Conservation (phyloP, 306 rosid species). For the Dicorynia guianensis region DNA sequence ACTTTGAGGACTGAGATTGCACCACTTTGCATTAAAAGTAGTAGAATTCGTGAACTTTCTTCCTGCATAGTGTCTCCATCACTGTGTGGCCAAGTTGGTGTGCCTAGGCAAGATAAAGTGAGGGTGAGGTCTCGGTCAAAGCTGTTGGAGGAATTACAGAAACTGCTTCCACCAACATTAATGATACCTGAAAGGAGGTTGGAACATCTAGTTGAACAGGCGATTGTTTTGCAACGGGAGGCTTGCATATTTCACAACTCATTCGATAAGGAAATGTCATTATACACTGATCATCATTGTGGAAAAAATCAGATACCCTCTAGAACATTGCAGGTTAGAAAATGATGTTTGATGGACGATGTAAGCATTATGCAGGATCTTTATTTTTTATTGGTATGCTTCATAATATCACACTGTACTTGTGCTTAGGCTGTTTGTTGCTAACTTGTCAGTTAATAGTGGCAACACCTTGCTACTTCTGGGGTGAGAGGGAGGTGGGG, state of each 20-base stretch:
- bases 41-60: conserved; percentile 84
- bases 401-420: conserved; percentile 3
- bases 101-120: conserved; percentile 46
- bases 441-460: conserved; percentile 12
- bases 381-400: conserved; percentile 28
- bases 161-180: conserved; percentile 85
- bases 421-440: neutral
- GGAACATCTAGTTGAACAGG: conserved; percentile 95
- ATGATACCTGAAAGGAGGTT: conserved; percentile 94
- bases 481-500: too few species aligned
- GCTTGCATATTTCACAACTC: conserved; percentile 93
- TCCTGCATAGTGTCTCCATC: conserved; percentile 74
- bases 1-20: conserved; percentile 87
- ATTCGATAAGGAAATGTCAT: conserved; percentile 83
- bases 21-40: conserved; percentile 64
- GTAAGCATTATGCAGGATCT: neutral
- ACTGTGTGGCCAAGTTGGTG: conserved; percentile 35
- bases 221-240: conserved; percentile 88
- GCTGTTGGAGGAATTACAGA: conserved; percentile 87
- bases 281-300: conserved; percentile 89
- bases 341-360: conserved; percentile 31
- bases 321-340: conserved; percentile 84
- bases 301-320: conserved; percentile 93
- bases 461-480: neutral
- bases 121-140: conserved; percentile 70